These are phyloP conservation scores for Cudoniella acicularis DNA, from an alignment of 495 filamentous ascomycete genomes.

Conservation along the genomic window DNA sequence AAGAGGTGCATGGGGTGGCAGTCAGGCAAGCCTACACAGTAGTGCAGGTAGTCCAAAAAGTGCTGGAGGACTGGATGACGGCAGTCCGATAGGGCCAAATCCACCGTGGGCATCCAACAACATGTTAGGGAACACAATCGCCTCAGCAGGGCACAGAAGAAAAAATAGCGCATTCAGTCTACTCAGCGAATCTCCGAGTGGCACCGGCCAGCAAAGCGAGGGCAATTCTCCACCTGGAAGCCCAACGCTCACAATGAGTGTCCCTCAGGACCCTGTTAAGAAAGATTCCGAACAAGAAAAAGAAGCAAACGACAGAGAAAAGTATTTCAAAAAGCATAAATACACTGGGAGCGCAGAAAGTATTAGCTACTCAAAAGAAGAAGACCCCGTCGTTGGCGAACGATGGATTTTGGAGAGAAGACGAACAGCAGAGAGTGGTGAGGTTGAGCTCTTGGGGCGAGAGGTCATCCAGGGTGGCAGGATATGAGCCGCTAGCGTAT, in stretches of 20 bases:
- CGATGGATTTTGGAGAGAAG: constrained; percentile 56
- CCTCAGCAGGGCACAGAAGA: constrained; percentile 10
- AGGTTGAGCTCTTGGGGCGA: constrained; percentile 42
- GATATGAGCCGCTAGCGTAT: constrained; percentile 30
- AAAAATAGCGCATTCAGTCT: constrained; percentile 21
- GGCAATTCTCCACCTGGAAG: constrained; percentile 8
- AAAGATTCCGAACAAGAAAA: not conserved
- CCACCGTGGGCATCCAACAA: constrained; percentile 19
- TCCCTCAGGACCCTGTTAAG: not conserved
- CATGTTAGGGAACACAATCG: not conserved
- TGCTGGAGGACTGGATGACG: not conserved
- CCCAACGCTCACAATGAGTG: constrained; percentile 24
- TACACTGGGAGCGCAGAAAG: constrained; percentile 50
- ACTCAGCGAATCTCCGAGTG: constrained; percentile 7
- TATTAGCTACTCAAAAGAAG: constrained; percentile 52
- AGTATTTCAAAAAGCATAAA: constrained; percentile 35
- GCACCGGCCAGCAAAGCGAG: constrained; percentile 9
- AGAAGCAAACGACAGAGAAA: constrained; percentile 19
- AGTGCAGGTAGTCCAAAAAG: constrained; percentile 42
- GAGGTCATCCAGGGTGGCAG: constrained; percentile 35
- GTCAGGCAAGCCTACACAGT: constrained; percentile 66
- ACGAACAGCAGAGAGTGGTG: constrained; percentile 48
- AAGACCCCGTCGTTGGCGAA: constrained; percentile 44
- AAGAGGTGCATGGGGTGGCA: constrained; percentile 75
- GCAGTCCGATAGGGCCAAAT: constrained; percentile 10